A percentile compares a stretch with the other conserved stretches of the same genome.
phyloP scores from a whole-genome alignment of 306 rosid genomes.

The Potentilla sterilis region DNA sequence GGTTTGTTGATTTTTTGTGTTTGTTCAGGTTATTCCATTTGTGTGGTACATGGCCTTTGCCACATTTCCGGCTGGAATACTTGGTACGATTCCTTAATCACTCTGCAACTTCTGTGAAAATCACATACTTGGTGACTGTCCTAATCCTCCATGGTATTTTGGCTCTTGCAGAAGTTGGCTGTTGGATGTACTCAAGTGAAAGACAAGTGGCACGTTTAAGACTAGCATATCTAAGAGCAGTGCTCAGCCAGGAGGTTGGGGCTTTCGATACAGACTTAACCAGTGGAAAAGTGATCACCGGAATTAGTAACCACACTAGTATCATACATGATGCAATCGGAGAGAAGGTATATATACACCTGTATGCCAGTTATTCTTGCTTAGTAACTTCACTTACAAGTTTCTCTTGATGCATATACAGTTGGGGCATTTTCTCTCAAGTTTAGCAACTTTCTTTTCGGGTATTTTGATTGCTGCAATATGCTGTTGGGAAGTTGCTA shows the following conservation, averaged over 20 bases:
- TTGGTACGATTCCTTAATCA: conserved; percentile 43
- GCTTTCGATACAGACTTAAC: conserved; percentile 86
- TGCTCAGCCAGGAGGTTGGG: conserved; percentile 74
- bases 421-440: conserved; percentile 73
- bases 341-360: conserved; percentile 50
- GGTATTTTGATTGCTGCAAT: conserved; percentile 70
- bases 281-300: conserved; percentile 60
- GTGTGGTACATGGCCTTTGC: conserved; percentile 98
- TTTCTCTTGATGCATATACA: conserved; percentile 24
- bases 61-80: conserved; percentile 86
- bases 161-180: conserved; percentile 57
- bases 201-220: conserved; percentile 64
- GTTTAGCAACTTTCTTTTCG: conserved; percentile 63
- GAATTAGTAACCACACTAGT: conserved; percentile 69
- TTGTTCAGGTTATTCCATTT: conserved; percentile 64
- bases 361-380: not conserved
- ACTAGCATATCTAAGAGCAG: conserved; percentile 64
- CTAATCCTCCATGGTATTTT: not conserved
- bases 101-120: not conserved
- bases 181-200: conserved; percentile 90
- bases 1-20: not conserved
- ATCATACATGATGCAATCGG: conserved; percentile 83
- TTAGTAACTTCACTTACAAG: not conserved
- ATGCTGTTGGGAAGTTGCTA: conserved; percentile 72
- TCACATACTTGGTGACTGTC: conserved; percentile 46